A percentile compares a stretch with the other conserved stretches of the same genome.
These are phyloP conservation scores for Fraxinus pennsylvanica DNA, from an alignment of 257 asterid species.

Conservation along the genomic window DNA sequence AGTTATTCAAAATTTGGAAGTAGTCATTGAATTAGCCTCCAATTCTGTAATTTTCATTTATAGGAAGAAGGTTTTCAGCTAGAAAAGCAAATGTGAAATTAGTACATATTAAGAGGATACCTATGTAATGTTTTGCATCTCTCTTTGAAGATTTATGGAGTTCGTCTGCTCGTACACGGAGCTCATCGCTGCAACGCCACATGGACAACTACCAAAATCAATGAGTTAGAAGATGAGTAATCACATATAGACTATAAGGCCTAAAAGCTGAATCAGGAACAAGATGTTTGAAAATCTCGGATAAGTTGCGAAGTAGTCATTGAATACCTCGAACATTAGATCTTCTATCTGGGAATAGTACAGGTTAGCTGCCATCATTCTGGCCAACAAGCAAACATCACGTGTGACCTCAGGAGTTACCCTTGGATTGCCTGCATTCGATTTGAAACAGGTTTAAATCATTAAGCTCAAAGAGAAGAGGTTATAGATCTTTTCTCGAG, in stretches of 20 bases:
- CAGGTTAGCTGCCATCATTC: conserved; percentile 70
- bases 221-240: conserved; percentile 12
- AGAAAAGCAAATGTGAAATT: conserved; percentile 2
- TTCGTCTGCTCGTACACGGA: conserved; percentile 47
- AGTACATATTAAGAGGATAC: conserved; percentile 29
- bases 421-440: conserved; percentile 53
- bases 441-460: conserved; percentile 6
- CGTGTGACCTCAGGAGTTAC: conserved; percentile 62
- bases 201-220: conserved; percentile 47
- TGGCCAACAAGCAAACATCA: conserved; percentile 56
- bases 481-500: background rate
- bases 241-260: background rate
- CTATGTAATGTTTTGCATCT: conserved; percentile 59
- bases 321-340: conserved; percentile 85
- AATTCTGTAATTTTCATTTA: background rate
- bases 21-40: background rate
- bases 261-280: background rate
- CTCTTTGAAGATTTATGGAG: conserved; percentile 47
- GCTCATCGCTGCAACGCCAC: conserved; percentile 71
- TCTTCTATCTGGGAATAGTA: conserved; percentile 91
- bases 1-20: background rate
- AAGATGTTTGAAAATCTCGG: background rate
- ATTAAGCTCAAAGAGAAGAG: background rate
- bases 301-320: conserved; percentile 6
- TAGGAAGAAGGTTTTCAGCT: background rate